phyloP scores from a whole-genome alignment of 177 flowering plant genomes.

The Telopea speciosissima region DNA sequence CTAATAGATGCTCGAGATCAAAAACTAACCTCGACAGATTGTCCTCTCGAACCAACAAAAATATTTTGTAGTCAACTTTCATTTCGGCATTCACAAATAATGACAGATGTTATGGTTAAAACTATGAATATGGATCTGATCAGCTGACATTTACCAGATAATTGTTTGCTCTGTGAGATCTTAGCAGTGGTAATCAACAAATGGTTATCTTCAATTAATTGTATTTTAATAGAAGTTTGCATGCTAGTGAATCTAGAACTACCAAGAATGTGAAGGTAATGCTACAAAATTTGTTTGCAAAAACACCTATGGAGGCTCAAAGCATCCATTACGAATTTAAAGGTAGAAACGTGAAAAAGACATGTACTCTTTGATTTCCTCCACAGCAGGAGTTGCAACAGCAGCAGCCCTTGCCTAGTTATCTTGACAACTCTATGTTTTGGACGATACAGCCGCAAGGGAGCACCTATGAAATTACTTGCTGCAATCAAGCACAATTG shows the following conservation, averaged over 20 bases:
- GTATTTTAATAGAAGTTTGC: neutral
- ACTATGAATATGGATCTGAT: neutral
- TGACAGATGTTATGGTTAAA: neutral
- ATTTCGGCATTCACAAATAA: neutral
- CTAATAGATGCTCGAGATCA: neutral
- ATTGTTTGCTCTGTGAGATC: neutral
- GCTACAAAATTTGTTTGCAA: neutral
- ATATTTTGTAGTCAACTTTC: neutral
- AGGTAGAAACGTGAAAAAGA: neutral
- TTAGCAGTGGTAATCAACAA: neutral
- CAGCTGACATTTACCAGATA: neutral
- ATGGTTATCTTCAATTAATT: neutral
- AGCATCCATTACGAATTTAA: neutral
- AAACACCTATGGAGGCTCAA: neutral
- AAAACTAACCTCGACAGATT: neutral
- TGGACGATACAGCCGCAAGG: constrained; percentile 20
- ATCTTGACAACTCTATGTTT: constrained; percentile 24
- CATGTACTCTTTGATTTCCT: constrained; percentile 58
- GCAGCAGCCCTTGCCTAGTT: constrained; percentile 29
- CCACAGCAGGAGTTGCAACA: constrained; percentile 33
- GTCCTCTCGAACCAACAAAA: neutral
- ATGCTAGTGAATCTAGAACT: neutral
- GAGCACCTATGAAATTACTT: constrained; percentile 30
- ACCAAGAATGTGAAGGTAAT: too few relatives aligned
- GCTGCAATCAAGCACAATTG: constrained; percentile 26